These are phyloP conservation scores for Prunus davidiana DNA, from an alignment of 306 rosid species.

Conservation along the genomic window DNA sequence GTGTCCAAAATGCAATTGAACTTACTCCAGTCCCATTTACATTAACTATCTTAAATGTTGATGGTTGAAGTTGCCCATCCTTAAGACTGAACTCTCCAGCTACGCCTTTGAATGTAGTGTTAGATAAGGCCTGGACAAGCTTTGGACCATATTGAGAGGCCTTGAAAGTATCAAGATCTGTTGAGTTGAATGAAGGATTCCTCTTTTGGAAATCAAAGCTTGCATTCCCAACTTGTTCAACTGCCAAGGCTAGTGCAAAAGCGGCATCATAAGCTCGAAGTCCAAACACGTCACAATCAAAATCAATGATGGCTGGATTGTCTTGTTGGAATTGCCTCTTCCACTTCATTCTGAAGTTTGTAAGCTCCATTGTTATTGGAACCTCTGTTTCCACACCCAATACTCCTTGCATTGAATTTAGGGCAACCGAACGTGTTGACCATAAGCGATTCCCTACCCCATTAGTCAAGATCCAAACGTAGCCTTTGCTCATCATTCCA, in stretches of 20 bases:
- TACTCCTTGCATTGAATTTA: constrained; percentile 53
- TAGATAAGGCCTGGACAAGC: constrained; percentile 17
- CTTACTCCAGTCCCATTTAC: constrained; percentile 20
- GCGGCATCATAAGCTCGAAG: constrained; percentile 62
- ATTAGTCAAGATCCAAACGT: constrained; percentile 49
- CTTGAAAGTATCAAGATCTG: constrained; percentile 7
- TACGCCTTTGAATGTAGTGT: constrained; percentile 35
- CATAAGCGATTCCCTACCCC: constrained; percentile 27
- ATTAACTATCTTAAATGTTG: constrained; percentile 39
- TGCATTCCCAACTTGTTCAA: constrained; percentile 24
- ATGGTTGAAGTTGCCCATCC: constrained; percentile 28
- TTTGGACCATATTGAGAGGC: constrained; percentile 8
- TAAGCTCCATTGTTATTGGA: constrained; percentile 22
- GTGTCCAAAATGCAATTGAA: constrained; percentile 24
- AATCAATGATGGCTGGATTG: constrained; percentile 22
- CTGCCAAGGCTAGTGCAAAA: constrained; percentile 52
- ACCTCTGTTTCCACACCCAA: constrained; percentile 47
- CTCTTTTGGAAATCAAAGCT: neutral
- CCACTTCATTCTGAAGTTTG: constrained; percentile 35
- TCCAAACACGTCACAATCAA: constrained; percentile 30
- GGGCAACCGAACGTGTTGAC: neutral
- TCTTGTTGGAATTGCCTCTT: constrained; percentile 27
- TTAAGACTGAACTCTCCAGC: constrained; percentile 40
- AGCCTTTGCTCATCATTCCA: constrained; percentile 53
- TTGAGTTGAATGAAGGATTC: neutral